These are phyloP conservation scores for Nicotiana tomentosiformis DNA, from an alignment of 257 asterid species.

Conservation along the genomic window DNA sequence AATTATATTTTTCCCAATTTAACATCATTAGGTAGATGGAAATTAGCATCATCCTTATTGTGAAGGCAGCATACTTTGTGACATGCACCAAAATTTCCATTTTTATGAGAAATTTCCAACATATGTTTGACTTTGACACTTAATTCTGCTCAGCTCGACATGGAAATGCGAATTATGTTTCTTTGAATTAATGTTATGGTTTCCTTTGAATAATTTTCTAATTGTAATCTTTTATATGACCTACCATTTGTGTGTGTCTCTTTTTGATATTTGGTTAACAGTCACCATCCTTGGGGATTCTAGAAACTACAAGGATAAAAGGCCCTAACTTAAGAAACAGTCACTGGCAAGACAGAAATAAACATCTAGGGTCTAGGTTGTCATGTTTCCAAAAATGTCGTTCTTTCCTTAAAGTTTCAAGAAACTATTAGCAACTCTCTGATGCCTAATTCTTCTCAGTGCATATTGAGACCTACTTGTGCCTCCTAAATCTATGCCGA, in stretches of 20 bases:
- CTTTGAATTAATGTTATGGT: neutral
- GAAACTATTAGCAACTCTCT: neutral
- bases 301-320: neutral
- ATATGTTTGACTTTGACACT: neutral
- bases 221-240: neutral
- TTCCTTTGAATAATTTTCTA: neutral
- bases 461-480: neutral
- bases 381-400: neutral
- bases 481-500: neutral
- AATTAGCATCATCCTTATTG: neutral
- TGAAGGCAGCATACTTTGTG: neutral
- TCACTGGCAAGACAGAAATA: neutral
- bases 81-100: neutral
- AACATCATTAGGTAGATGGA: constrained; percentile 1
- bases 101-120: neutral
- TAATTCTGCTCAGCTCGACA: neutral
- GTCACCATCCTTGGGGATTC: neutral
- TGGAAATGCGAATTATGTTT: neutral
- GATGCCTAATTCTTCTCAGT: neutral
- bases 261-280: neutral
- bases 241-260: neutral
- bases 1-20: neutral
- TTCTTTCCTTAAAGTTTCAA: neutral
- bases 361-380: neutral
- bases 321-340: neutral